Conservation (phyloP, 2,329 filamentous ascomycete genomes). For the Trichoderma arundinaceum region DNA sequence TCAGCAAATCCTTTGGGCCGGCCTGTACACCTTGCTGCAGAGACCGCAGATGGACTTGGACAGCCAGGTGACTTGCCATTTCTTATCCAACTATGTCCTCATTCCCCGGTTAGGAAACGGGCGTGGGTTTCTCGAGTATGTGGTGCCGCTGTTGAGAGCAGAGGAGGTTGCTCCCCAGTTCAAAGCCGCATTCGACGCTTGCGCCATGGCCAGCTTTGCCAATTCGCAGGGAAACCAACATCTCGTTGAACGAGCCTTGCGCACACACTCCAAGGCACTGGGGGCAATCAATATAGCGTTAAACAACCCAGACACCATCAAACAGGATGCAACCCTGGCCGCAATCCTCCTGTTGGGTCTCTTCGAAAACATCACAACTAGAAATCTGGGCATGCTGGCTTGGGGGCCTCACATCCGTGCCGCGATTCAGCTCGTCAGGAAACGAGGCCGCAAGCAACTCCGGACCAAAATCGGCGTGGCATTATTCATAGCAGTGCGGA, state of each 20-base stretch:
- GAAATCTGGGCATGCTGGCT: conserved; percentile 59
- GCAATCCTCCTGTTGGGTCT: conserved; percentile 65
- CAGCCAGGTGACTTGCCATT: conserved; percentile 63
- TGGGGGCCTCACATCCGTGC: conserved; percentile 70
- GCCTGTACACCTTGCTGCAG: conserved; percentile 38
- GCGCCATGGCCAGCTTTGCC: conserved; percentile 61
- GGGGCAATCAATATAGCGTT: conserved; percentile 59
- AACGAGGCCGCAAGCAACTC: conserved; percentile 61
- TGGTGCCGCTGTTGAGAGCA: conserved; percentile 60
- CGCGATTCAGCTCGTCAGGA: conserved; percentile 65
- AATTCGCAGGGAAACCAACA: conserved; percentile 48
- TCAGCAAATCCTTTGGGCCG: conserved; percentile 29
- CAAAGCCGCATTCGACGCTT: conserved; percentile 63
- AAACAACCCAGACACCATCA: conserved; percentile 54
- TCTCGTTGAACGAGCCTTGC: conserved; percentile 51
- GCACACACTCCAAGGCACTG: conserved; percentile 61
- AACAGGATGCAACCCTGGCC: conserved; percentile 63
- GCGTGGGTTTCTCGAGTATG: conserved; percentile 64
- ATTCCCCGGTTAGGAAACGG: conserved; percentile 56
- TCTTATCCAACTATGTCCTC: conserved; percentile 65
- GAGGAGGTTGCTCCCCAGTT: conserved; percentile 55
- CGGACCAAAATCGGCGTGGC: conserved; percentile 58
- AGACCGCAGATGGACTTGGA: conserved; percentile 55
- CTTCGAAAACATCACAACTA: conserved; percentile 65
- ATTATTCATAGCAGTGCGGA: conserved; percentile 65